Evolutionary conservation across 2,329 filamentous ascomycete genomes (phyloP), one percentile per base, ranked within the genome.

Genomic region (Curvularia lunata): DNA sequence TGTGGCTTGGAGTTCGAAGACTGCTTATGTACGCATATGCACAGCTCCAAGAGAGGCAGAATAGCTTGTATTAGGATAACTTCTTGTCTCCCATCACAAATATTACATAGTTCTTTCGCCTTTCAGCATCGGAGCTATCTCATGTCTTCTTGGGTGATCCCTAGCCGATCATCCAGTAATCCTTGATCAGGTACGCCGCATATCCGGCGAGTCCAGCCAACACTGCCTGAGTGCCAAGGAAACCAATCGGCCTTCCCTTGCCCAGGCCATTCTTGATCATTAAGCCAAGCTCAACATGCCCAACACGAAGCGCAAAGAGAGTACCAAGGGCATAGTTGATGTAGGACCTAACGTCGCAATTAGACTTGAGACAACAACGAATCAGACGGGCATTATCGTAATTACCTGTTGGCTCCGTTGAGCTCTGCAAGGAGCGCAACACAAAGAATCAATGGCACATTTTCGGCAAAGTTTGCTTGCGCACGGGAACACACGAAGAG

Each of bases 391-490:
- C 4, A 21, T 5, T 18, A 12, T 19, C 5, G 18, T 28, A 27
- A 5, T 37, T 66, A 73, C 65, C 75, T 61, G 43, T 78, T 71
- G 6, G 72, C 80, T 16, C 80, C 80, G 54, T 81, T 81, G n/a
- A 81, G 57, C 64, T 82, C 80, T 21, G 77, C 79, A 13, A 80
- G 54, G n/a, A 75, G 62, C 3, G 75, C 71, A 13, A 80, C 49
- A 3, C 72, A 59, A 27, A 81, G 66, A 4, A 75, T 74, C 8
- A 81, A 52, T 1, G 79, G 78, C 16, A 80, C 77, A 53, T 79
- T 80, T 62, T 82, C 80, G 32, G 75, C 56, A 61, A 80, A 82
- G 53, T 81, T 82, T 28, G 67, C 59, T 53, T 80, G 77, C 27
- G 70, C 67, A 37, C 79, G 74, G 10, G 62, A 68, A 6, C 74